phyloP scores from a whole-genome alignment of 306 rosid genomes.

The Mimosa pudica region DNA sequence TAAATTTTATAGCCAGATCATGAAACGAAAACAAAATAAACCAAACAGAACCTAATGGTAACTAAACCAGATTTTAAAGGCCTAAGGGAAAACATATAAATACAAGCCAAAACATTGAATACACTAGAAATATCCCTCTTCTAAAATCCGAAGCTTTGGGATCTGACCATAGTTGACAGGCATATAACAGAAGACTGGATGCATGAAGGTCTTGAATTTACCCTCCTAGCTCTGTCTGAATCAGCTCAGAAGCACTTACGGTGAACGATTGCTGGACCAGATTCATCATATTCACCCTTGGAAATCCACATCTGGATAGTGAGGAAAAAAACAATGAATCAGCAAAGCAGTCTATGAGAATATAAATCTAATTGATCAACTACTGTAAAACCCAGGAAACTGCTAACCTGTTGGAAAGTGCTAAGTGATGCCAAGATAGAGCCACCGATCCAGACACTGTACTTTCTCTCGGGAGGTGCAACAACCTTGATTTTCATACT shows the following conservation, averaged over 20 bases:
- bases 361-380: not conserved
- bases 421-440: slow-evolving; percentile 60
- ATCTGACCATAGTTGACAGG: slow-evolving; percentile 27
- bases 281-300: slow-evolving; percentile 55
- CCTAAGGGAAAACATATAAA: slow-evolving; percentile 24
- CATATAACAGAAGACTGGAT: slow-evolving; percentile 26
- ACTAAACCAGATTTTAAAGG: slow-evolving; percentile 28
- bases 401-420: slow-evolving; percentile 53
- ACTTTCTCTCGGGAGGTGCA: slow-evolving; percentile 60
- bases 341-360: not conserved
- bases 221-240: slow-evolving; percentile 10
- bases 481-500: slow-evolving; percentile 62
- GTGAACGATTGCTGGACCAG: slow-evolving; percentile 54
- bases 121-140: slow-evolving; percentile 23
- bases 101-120: slow-evolving; percentile 37
- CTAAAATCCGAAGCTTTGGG: slow-evolving; percentile 25
- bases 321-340: not conserved
- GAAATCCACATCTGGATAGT: slow-evolving; percentile 55
- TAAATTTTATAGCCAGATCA: slow-evolving; percentile 31
- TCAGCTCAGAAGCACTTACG: slow-evolving; percentile 51
- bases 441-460: slow-evolving; percentile 66
- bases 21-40: not conserved
- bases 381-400: not conserved
- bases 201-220: slow-evolving; percentile 23
- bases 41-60: slow-evolving; percentile 27